A percentile compares a stretch with the other conserved stretches of the same genome.
These are phyloP conservation scores for Strobilomyces echinocephalus DNA, from an alignment of 768 basidiomycete species.

Conservation along the genomic window DNA sequence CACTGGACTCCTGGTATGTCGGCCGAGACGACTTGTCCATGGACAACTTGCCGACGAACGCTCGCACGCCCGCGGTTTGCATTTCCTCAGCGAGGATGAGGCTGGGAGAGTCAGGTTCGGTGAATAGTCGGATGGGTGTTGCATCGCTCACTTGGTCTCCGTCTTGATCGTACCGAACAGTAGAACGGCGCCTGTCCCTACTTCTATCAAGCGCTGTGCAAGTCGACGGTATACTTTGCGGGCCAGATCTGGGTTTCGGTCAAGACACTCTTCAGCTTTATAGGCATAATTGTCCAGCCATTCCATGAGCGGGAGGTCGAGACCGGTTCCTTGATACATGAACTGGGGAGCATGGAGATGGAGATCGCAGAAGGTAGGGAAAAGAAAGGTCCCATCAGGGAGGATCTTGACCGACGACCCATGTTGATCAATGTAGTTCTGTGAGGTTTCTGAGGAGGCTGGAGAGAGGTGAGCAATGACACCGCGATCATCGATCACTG, in stretches of 20 bases:
- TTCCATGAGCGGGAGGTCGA: conserved; percentile 79
- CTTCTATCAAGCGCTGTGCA: conserved; percentile 58
- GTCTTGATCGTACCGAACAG: conserved; percentile 82
- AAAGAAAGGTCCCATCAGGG: conserved; percentile 55
- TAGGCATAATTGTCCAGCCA: conserved; percentile 84
- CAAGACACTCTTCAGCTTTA: conserved; percentile 74
- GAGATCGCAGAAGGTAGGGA: conserved; percentile 79
- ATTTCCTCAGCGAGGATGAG: conserved; percentile 74
- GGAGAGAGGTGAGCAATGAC: conserved; percentile 49
- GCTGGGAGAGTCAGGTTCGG: conserved; percentile 34
- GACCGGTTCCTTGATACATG: conserved; percentile 80
- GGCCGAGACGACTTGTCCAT: conserved; percentile 78
- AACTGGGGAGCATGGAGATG: conserved; percentile 90
- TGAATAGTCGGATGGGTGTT: not conserved
- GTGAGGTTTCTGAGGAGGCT: conserved; percentile 33
- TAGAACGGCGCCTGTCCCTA: conserved; percentile 73
- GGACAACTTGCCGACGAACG: conserved; percentile 84
- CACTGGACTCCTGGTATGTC: conserved; percentile 64
- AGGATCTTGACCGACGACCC: conserved; percentile 28
- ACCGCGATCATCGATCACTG: conserved; percentile 39
- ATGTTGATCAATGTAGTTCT: conserved; percentile 25
- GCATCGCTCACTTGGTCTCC: conserved; percentile 66
- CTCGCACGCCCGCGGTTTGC: conserved; percentile 66
- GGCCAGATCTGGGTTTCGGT: conserved; percentile 57
- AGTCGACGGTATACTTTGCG: conserved; percentile 62